Base-by-base conservation (phyloP, 1,284 basidiomycete species). In the Termitomyces sp. region DNA sequence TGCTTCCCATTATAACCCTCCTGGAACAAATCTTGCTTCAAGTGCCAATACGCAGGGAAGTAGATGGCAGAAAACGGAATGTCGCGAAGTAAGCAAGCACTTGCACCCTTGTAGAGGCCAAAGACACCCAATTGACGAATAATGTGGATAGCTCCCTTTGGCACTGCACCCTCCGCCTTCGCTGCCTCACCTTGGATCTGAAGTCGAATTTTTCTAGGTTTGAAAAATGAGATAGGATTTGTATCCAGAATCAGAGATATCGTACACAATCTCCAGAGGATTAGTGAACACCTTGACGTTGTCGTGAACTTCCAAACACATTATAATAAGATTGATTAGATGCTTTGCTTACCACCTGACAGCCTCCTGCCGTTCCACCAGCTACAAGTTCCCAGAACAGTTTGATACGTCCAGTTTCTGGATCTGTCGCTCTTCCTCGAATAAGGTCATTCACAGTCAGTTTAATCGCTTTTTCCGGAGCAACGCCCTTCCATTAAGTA, bases 391-490 rank as follows among this genome's bases (percentile, higher is more conserved):
- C 97, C 90, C 92, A 95, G 17, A 68, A 66, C 34, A 98, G 66
- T 51, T 87, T 83, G 69, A 99, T 98, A 55, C 90, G 82, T 21
- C 97, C 97, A 6, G 95, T 98, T 70, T 96, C 92, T 31, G 94
- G 92, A 71, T 99, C 94, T 71, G 86, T 95, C 12, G 88, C 84
- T 55, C 85, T 81, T 17, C 83, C 79, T 52, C 96, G 86, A 34
- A 99, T 81, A 51, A 97, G 75, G 67, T 98, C 96, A 76, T 99
- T 99, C 60, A 99, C 88, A 2, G 96, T 97, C 56, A 95, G 75
- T 72, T 99, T 97, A 74, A 97, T 96, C 10, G 94, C 94, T 75
- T 97, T 99, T 72, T 99, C 96, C 12, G 96, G 96, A 12, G 96
- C 97, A 41, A 99, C 96, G 66, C 96, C 96, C 91, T 94, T 68